phyloP scores from a whole-genome alignment of 768 basidiomycete genomes.

The Amanita rubescens region DNA sequence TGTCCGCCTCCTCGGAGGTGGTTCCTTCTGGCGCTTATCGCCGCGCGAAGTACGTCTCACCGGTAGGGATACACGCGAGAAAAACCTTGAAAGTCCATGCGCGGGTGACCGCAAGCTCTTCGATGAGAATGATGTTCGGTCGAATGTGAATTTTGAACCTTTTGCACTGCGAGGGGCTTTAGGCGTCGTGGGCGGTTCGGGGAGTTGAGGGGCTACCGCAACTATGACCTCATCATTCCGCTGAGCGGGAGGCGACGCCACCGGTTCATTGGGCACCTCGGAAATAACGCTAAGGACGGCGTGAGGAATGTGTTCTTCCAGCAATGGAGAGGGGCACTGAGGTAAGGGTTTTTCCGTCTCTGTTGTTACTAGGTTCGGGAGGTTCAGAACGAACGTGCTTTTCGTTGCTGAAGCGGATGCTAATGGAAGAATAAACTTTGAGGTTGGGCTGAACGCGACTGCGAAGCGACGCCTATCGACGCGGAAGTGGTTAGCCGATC shows the following conservation, averaged over 20 bases:
- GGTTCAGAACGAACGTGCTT: not conserved
- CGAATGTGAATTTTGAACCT: not conserved
- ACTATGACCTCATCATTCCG: too few species aligned
- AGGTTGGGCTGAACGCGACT: slow-evolving; percentile 13
- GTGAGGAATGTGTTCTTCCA: too few species aligned
- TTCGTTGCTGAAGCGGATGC: not conserved
- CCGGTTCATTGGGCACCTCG: not conserved
- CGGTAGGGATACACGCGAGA: not conserved
- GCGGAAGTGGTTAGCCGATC: slow-evolving; percentile 4
- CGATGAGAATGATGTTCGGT: not conserved
- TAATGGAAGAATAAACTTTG: not conserved
- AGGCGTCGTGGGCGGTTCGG: too few species aligned
- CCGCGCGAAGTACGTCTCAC: not conserved
- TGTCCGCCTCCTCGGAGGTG: not conserved
- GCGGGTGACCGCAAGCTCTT: not conserved
- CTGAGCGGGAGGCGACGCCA: too few species aligned
- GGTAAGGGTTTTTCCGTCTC: not conserved
- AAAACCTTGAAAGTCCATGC: not conserved
- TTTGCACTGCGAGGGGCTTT: not conserved
- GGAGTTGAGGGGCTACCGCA: too few species aligned
- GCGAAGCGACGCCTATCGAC: slow-evolving; percentile 17
- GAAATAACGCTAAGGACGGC: not conserved
- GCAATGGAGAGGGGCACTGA: not conserved
- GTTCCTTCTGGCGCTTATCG: not conserved
- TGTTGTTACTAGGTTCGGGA: not conserved